These are phyloP conservation scores for Pleurotus cornucopiae DNA, from an alignment of 768 basidiomycete species.

Conservation along the genomic window DNA sequence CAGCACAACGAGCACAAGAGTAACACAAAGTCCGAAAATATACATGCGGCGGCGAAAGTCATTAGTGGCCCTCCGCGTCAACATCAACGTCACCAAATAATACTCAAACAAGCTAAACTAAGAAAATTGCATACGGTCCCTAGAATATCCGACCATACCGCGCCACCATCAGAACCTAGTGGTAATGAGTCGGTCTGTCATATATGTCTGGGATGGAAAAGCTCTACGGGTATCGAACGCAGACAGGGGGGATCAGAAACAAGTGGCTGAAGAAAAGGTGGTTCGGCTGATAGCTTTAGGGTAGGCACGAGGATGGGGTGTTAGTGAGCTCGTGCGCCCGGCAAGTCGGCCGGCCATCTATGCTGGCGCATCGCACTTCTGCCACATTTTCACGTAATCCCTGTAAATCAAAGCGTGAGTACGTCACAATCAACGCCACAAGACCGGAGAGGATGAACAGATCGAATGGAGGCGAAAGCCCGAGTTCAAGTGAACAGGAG, in stretches of 20 bases:
- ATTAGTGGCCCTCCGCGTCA: too few species aligned
- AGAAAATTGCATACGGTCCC: too few species aligned
- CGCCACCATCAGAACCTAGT: too few species aligned
- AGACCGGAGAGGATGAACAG: neutral
- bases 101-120: too few species aligned
- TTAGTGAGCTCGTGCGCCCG: neutral
- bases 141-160: too few species aligned
- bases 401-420: conserved; percentile 18
- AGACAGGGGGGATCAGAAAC: neutral
- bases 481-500: conserved; percentile 1
- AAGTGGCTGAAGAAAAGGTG: neutral
- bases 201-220: too few species aligned
- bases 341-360: neutral
- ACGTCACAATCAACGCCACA: neutral
- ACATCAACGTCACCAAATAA: too few species aligned
- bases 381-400: conserved; percentile 59
- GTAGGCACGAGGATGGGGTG: neutral
- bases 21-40: too few species aligned
- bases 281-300: neutral
- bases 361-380: conserved; percentile 30
- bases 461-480: neutral
- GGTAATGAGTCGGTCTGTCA: too few species aligned
- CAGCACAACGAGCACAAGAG: too few species aligned
- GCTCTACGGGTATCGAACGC: too few species aligned
- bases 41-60: too few species aligned